Percentiles rank a stretch among this genome's conserved stretches.
Evolutionary conservation across 495 filamentous ascomycete genomes (phyloP).

Genomic region (Lasiosphaeria hispida): DNA sequence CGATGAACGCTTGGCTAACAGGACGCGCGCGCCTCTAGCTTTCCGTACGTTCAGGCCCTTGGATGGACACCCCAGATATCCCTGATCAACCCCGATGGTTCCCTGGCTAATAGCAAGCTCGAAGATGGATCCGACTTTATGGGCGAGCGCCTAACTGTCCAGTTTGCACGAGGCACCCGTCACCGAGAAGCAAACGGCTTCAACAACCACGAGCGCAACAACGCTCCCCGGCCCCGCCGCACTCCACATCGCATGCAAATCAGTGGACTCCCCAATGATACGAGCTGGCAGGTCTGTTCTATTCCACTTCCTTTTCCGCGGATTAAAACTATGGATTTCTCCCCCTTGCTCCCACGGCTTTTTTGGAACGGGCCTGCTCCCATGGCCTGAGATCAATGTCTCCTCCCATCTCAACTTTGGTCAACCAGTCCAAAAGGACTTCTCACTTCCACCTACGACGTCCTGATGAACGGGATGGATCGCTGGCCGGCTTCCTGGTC

Average conservation of each 20-base stretch:
- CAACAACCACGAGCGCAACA: slow-evolving; percentile 66
- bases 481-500: slow-evolving; percentile 5
- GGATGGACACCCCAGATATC: slow-evolving; percentile 25
- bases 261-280: slow-evolving; percentile 93
- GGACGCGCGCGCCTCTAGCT: slow-evolving; percentile 35
- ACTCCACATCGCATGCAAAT: slow-evolving; percentile 96
- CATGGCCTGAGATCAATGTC: slow-evolving; percentile 11
- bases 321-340: slow-evolving; percentile 34
- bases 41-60: slow-evolving; percentile 52
- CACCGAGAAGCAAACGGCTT: slow-evolving; percentile 67
- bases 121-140: slow-evolving; percentile 97
- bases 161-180: slow-evolving; percentile 93
- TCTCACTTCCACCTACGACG: slow-evolving; percentile 7
- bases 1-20: slow-evolving; percentile 29
- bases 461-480: slow-evolving; percentile 11
- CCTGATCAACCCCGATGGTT: slow-evolving; percentile 21
- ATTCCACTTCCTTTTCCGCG: slow-evolving; percentile 56
- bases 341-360: slow-evolving; percentile 19
- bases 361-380: slow-evolving; percentile 24
- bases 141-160: slow-evolving; percentile 92
- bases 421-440: slow-evolving; percentile 15
- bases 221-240: slow-evolving; percentile 84
- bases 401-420: slow-evolving; percentile 19
- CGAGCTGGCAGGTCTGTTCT: slow-evolving; percentile 99
- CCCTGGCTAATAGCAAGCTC: slow-evolving; percentile 42